Conservation (phyloP, 371 early-diverging fungal genomes). For the Mucor racemosus region DNA sequence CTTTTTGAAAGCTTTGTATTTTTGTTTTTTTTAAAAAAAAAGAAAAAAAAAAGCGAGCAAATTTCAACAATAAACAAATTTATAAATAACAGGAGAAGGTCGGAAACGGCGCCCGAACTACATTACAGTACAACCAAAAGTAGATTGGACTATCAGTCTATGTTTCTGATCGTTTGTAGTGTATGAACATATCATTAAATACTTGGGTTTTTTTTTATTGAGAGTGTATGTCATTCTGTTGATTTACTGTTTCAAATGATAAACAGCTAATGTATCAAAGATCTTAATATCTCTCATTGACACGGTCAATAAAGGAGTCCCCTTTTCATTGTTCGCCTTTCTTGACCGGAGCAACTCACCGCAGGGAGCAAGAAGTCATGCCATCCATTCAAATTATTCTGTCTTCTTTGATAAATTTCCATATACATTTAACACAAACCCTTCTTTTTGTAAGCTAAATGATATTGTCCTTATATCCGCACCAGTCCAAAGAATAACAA, state of each 20-base stretch:
- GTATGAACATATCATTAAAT: too few species aligned
- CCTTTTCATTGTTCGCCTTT: background rate
- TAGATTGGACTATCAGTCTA: background rate
- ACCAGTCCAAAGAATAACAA: too few species aligned
- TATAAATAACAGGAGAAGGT: background rate
- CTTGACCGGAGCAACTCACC: slow-evolving; percentile 1
- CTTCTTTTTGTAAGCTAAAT: background rate
- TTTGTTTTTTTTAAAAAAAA: background rate
- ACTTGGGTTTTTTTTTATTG: background rate
- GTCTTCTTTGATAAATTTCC: background rate
- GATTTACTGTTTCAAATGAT: too few species aligned
- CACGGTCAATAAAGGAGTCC: background rate
- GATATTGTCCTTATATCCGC: too few species aligned
- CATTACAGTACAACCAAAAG: background rate
- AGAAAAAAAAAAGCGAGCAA: background rate
- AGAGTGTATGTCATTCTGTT: background rate
- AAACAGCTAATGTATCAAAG: background rate
- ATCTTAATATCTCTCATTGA: background rate
- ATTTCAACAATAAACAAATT: background rate
- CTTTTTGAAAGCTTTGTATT: background rate
- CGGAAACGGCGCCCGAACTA: slow-evolving; percentile 11
- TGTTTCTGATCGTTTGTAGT: background rate
- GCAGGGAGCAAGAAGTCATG: slow-evolving; percentile 1
- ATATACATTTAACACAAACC: background rate
- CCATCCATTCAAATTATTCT: background rate